These are phyloP conservation scores for Colletotrichum godetiae DNA, from an alignment of 2,329 filamentous ascomycete species.

Conservation along the genomic window DNA sequence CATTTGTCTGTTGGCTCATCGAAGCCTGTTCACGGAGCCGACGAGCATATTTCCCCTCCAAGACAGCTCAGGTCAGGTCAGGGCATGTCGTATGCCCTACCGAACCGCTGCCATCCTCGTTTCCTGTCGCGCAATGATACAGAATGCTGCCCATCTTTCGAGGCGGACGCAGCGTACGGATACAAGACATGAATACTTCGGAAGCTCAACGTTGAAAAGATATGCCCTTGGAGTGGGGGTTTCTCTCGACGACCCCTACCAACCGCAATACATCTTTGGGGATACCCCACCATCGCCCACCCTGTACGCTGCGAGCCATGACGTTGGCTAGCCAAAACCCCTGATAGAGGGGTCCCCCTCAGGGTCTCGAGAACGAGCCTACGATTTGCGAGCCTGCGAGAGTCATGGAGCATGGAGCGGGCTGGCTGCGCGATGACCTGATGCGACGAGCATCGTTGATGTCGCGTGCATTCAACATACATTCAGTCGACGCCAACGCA, in stretches of 20 bases:
- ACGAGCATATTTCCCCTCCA: slow-evolving; percentile 22
- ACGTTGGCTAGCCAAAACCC: slow-evolving; percentile 15
- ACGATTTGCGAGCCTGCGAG: neutral
- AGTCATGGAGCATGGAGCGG: no score
- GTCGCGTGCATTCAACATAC: slow-evolving; percentile 29
- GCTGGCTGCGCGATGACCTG: neutral
- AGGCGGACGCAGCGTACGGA: neutral
- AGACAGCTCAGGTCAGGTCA: slow-evolving; percentile 11
- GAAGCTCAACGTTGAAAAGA: neutral
- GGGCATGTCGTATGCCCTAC: neutral
- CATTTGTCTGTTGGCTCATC: slow-evolving; percentile 34
- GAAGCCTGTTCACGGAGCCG: slow-evolving; percentile 28
- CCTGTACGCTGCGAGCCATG: slow-evolving; percentile 19
- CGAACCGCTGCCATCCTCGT: neutral
- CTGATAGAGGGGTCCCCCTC: slow-evolving; percentile 22
- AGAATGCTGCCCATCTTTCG: neutral
- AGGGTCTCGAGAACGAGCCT: neutral
- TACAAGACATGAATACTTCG: neutral
- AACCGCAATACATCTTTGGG: slow-evolving; percentile 16
- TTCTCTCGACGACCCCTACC: neutral
- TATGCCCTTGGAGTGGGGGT: neutral
- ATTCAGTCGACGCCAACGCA: slow-evolving; percentile 8
- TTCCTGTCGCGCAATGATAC: neutral
- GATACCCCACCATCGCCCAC: slow-evolving; percentile 27
- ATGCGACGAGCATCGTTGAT: slow-evolving; percentile 5